Evolutionary conservation across 768 basidiomycete species (phyloP).

Genomic region (Neoboletus brunneissimus): DNA sequence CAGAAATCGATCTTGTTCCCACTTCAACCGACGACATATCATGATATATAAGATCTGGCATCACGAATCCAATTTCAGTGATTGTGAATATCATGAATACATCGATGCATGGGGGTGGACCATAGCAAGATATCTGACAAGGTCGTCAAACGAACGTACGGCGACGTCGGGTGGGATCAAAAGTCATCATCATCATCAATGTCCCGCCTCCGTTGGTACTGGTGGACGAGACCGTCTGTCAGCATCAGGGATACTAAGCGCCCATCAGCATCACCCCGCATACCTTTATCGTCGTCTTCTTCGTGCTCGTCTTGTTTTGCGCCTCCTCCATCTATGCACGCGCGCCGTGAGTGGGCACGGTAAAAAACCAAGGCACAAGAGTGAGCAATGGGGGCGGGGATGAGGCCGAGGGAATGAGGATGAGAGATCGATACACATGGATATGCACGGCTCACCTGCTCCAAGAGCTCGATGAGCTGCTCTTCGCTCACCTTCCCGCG

Average conservation of each 20-base stretch:
- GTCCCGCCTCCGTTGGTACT: conserved; percentile 68
- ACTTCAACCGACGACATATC: too few species aligned
- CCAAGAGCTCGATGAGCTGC: conserved; percentile 81
- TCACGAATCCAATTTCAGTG: not conserved
- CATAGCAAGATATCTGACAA: not conserved
- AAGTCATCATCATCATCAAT: conserved; percentile 65
- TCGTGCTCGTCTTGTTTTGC: conserved; percentile 45
- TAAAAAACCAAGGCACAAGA: not conserved
- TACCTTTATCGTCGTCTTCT: conserved; percentile 62
- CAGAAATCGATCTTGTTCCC: too few species aligned
- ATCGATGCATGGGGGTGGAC: not conserved
- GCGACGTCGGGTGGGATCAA: conserved; percentile 8
- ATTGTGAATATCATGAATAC: not conserved
- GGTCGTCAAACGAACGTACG: not conserved
- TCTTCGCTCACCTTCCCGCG: conserved; percentile 72
- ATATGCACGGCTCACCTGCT: conserved; percentile 55
- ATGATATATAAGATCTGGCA: too few species aligned
- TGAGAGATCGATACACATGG: not conserved
- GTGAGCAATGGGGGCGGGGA: not conserved
- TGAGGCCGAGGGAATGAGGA: not conserved
- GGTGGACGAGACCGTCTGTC: not conserved
- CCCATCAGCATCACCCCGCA: conserved; percentile 2
- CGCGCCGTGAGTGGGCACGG: conserved; percentile 4
- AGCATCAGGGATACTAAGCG: conserved; percentile 2
- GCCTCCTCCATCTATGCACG: conserved; percentile 52